Conservation (phyloP, 164 flowering plant genomes). For the Aristolochia contorta region DNA sequence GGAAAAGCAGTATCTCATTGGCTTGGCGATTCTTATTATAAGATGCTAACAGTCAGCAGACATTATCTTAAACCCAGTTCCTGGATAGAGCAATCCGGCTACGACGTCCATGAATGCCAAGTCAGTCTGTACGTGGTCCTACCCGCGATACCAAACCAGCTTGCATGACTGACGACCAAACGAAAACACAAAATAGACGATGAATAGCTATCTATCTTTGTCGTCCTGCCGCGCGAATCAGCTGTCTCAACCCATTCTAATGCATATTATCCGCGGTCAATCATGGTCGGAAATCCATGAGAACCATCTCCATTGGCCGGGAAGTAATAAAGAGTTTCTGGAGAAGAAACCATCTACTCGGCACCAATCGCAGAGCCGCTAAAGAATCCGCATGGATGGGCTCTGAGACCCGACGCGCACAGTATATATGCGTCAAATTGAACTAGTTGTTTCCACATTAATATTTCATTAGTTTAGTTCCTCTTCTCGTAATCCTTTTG, state of each 20-base stretch:
- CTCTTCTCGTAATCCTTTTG: too few species aligned
- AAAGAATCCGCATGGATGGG: background rate
- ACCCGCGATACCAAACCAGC: too few species aligned
- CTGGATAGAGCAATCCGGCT: too few species aligned
- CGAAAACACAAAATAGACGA: too few species aligned
- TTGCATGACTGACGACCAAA: too few species aligned
- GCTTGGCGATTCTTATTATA: too few species aligned
- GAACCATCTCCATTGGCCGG: background rate
- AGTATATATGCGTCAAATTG: background rate
- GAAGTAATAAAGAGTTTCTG: background rate
- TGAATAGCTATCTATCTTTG: too few species aligned
- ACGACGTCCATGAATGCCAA: too few species aligned
- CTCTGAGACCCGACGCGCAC: background rate
- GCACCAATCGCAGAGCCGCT: background rate
- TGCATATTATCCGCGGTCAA: background rate
- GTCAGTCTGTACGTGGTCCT: too few species aligned
- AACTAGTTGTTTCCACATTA: background rate
- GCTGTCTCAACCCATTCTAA: background rate
- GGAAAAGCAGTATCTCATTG: too few species aligned
- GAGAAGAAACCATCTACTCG: background rate
- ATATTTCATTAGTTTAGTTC: background rate
- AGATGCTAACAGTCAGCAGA: too few species aligned
- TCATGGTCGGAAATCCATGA: background rate
- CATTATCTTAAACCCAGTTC: too few species aligned
- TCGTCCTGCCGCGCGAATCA: background rate